Evolutionary conservation across 345 rosid species (phyloP).

Genomic region (Heritiera littoralis): DNA sequence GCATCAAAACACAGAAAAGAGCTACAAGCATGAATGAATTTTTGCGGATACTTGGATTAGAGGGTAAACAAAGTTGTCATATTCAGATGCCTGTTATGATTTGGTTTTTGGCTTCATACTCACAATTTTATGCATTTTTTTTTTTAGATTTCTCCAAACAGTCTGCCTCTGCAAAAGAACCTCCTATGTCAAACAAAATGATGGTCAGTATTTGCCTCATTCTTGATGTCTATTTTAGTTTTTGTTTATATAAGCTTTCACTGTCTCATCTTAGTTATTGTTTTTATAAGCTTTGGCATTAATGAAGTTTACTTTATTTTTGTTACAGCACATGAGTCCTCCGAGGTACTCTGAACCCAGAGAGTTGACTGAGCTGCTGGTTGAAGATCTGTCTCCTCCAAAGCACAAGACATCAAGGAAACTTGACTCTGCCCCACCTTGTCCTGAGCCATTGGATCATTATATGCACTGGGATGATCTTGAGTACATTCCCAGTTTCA

Average conservation of each 20-base stretch:
- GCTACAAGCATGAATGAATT: slow-evolving; percentile 38
- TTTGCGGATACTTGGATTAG: slow-evolving; percentile 43
- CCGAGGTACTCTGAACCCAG: not conserved
- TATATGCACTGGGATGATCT: slow-evolving; percentile 14
- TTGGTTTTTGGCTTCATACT: slow-evolving; percentile 8
- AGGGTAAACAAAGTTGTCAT: slow-evolving; percentile 25
- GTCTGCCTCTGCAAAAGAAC: not conserved
- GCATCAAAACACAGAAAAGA: slow-evolving; percentile 43
- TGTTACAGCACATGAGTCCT: slow-evolving; percentile 12
- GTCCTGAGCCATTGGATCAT: slow-evolving; percentile 7
- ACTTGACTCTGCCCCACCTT: not conserved
- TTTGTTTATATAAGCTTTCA: not conserved
- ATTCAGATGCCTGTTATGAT: not conserved
- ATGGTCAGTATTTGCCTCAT: not conserved
- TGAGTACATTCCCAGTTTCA: slow-evolving; percentile 9
- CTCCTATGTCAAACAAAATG: not conserved
- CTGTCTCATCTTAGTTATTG: not conserved
- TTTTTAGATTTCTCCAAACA: slow-evolving; percentile 12
- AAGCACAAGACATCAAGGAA: not conserved
- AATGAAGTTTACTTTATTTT: not conserved
- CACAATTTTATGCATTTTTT: not conserved
- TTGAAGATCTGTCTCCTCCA: slow-evolving; percentile 3
- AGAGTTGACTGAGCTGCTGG: not conserved
- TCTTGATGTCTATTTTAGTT: not conserved
- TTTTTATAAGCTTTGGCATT: not conserved